Base-by-base conservation (phyloP, 768 basidiomycete genomes). In the Pleurotus platypus region DNA sequence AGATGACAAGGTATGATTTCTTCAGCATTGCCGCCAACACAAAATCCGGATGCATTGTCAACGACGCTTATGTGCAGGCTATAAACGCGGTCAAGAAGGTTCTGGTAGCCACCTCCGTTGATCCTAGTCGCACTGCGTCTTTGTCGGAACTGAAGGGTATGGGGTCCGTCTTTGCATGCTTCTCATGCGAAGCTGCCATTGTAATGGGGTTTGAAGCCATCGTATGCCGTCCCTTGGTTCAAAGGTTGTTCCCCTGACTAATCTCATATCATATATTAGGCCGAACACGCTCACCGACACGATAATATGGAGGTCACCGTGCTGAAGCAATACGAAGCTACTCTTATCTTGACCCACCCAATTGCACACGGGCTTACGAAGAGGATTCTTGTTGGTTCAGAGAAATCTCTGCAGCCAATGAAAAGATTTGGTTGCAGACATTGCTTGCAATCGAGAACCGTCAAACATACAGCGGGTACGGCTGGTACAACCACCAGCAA, bases 251-350 rank as follows among this genome's bases (percentile, higher is more conserved):
- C 51, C 27, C 22, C 40, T 20, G 16, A 18, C 22, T 11, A 15
- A 40, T 51, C 11, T 22, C 37, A 59, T 2, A 9, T 46, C 12
- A 46, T 39, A 40, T 22, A n/a, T n/a, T 63, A 89, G 87, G 69
- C 79, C 35, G 81, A 82, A 0, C 87, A 89, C 65, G 78, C 77
- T 42, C 82, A 84, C 59, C 78, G 87, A n/a, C 87, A 89, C 60
- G 76, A 82, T 0, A 62, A 69, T 6, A 82, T 82, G 78, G 46
- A 72, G 16, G 61, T 87, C 49, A 61, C 68, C 2, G 3, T 80
- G 30, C 57, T 74, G 0, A 30, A 66, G 11, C 62, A 49, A 11
- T 46, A 57, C 5, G 67, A 63, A 15, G 64, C 63, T 11, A 38
- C 27, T n/a, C 53, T 55, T 13, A 57, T 68, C 35, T 37, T 69